These are phyloP conservation scores for Diplotaxis tenuifolia DNA, from an alignment of 345 rosid species.

Conservation along the genomic window DNA sequence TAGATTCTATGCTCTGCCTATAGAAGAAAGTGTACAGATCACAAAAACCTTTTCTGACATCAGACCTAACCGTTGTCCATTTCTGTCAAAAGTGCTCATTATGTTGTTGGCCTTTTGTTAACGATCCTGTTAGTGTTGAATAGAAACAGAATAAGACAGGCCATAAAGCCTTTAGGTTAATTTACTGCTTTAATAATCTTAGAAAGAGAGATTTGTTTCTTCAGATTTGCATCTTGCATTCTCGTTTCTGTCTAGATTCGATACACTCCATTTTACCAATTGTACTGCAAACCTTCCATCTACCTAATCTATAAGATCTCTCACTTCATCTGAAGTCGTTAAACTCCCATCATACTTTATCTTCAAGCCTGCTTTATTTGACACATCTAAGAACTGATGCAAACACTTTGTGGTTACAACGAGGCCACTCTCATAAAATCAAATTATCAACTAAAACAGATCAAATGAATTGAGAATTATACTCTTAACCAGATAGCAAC, in stretches of 20 bases:
- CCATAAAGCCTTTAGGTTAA: background rate
- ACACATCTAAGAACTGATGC: background rate
- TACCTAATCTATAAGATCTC: background rate
- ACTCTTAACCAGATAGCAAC: conserved; percentile 21
- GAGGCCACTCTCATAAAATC: conserved; percentile 12
- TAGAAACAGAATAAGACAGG: background rate
- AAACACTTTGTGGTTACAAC: conserved; percentile 2
- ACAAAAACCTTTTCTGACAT: background rate
- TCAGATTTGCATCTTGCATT: background rate
- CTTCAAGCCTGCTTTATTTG: background rate
- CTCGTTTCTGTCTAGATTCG: background rate
- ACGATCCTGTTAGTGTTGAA: background rate
- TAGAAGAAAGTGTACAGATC: conserved; percentile 3
- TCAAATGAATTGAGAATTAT: conserved; percentile 32
- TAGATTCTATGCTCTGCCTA: conserved; percentile 9
- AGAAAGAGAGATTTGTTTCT: background rate
- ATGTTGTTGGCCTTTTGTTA: background rate
- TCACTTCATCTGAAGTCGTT: background rate
- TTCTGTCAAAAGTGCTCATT: background rate
- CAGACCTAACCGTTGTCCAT: background rate
- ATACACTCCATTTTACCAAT: background rate
- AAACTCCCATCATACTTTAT: background rate
- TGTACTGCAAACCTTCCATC: background rate
- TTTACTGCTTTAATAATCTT: background rate
- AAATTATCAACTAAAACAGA: conserved; percentile 33